phyloP scores from a whole-genome alignment of 208 protist genomes.

The Wallacemonas rigidus region DNA sequence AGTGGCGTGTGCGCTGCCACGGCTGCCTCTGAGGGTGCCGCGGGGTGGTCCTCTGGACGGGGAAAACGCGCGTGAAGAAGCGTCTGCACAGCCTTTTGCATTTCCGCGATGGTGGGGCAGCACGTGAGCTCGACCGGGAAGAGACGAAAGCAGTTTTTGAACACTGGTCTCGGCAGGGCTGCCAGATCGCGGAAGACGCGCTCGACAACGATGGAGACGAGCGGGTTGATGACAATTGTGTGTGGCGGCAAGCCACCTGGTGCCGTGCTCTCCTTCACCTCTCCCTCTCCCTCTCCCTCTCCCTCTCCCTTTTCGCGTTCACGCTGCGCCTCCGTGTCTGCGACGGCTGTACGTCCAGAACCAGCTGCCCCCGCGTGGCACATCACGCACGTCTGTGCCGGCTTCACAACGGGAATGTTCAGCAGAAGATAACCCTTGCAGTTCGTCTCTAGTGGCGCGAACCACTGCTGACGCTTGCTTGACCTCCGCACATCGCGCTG shows the following conservation, averaged over 20 bases:
- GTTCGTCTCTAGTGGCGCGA: constrained; percentile 37
- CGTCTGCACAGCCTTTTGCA: constrained; percentile 52
- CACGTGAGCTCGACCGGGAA: constrained; percentile 81
- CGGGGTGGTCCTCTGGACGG: neutral
- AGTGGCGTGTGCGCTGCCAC: neutral
- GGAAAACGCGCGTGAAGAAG: constrained; percentile 68
- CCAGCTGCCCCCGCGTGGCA: constrained; percentile 8
- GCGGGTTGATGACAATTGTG: constrained; percentile 72
- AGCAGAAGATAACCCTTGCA: constrained; percentile 36
- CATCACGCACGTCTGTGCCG: constrained; percentile 15
- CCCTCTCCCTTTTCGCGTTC: neutral
- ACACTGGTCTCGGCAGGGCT: constrained; percentile 55
- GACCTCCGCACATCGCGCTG: neutral
- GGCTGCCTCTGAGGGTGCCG: neutral
- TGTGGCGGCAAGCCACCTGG: constrained; percentile 33
- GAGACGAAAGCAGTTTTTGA: constrained; percentile 80
- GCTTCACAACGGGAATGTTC: constrained; percentile 22
- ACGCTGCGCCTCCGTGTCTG: neutral
- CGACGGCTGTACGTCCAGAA: no score
- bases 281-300: neutral
- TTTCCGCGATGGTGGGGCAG: constrained; percentile 78
- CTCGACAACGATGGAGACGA: constrained; percentile 72
- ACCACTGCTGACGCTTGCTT: constrained; percentile 29
- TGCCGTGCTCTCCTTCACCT: neutral
- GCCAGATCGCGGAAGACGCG: constrained; percentile 71